Percentiles rank a stretch among this genome's conserved stretches.
These are phyloP conservation scores for Microstegium vimineum DNA, from an alignment of 176 grass and related monocot genomes.

Conservation along the genomic window DNA sequence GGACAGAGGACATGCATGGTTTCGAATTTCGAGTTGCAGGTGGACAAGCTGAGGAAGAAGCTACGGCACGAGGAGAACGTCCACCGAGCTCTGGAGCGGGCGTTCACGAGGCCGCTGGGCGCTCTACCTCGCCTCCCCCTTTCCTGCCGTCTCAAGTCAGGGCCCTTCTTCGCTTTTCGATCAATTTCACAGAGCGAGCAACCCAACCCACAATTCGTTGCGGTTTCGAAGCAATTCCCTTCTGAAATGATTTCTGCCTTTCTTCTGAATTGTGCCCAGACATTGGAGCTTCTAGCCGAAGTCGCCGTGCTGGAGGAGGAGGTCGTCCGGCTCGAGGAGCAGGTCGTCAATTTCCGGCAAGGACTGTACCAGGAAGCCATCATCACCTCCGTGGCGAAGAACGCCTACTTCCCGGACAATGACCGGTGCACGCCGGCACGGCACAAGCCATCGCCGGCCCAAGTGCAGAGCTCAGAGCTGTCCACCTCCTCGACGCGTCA, in stretches of 20 bases:
- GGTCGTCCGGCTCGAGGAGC: constrained; percentile 82
- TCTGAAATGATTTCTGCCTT: constrained; percentile 26
- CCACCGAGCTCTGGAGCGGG: constrained; percentile 82
- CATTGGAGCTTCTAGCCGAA: constrained; percentile 88
- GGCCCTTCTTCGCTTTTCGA: background rate
- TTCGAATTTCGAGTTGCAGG: constrained; percentile 33
- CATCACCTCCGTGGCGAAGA: constrained; percentile 48
- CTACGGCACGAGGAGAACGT: constrained; percentile 90
- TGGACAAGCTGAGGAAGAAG: constrained; percentile 87
- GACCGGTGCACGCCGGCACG: constrained; percentile 9
- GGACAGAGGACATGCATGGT: background rate
- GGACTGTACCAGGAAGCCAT: constrained; percentile 78
- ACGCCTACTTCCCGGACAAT: constrained; percentile 14
- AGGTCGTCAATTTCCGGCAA: constrained; percentile 67
- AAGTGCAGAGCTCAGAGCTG: constrained; percentile 8
- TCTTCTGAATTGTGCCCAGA: constrained; percentile 39
- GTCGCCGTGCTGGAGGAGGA: constrained; percentile 90
- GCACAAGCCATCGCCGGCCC: constrained; percentile 9
- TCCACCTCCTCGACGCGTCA: background rate
- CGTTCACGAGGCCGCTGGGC: constrained; percentile 79
- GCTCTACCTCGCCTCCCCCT: constrained; percentile 90
- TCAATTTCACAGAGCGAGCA: background rate
- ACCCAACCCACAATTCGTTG: background rate
- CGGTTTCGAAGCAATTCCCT: background rate
- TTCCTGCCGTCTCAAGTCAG: constrained; percentile 78